Evolutionary conservation across 1,139 yeast genomes (phyloP).

Genomic region (Yamadazyma diddensiae): DNA sequence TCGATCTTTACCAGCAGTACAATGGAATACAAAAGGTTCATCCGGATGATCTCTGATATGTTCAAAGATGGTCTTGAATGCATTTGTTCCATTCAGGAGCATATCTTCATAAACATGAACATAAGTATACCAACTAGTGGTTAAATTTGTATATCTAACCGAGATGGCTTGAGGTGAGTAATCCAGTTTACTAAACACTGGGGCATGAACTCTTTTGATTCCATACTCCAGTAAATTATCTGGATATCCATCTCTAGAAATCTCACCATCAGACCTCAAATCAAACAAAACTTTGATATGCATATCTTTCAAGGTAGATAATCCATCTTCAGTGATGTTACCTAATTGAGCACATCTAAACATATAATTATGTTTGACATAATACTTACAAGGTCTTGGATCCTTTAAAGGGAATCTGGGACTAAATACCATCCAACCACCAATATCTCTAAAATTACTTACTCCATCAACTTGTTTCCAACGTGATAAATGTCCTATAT

Average conservation of each 20-base stretch:
- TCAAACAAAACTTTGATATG: conserved; percentile 64
- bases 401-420: conserved; percentile 24
- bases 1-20: conserved; percentile 86
- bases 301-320: conserved; percentile 34
- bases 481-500: conserved; percentile 43
- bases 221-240: conserved; percentile 35
- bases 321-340: conserved; percentile 47
- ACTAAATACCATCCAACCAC: conserved; percentile 59
- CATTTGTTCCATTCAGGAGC: conserved; percentile 44
- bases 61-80: conserved; percentile 48
- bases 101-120: conserved; percentile 63
- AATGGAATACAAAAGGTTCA: conserved; percentile 60
- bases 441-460: conserved; percentile 73
- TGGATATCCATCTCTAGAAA: conserved; percentile 48
- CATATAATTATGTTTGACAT: conserved; percentile 53
- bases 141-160: conserved; percentile 50
- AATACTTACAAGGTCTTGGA: conserved; percentile 20
- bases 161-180: conserved; percentile 69
- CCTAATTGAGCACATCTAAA: conserved; percentile 67
- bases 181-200: conserved; percentile 56
- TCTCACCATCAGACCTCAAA: conserved; percentile 64
- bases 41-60: conserved; percentile 48
- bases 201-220: conserved; percentile 52
- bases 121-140: conserved; percentile 64
- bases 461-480: conserved; percentile 70